A percentile compares a stretch with the other conserved stretches of the same genome.
phyloP scores from a whole-genome alignment of 495 filamentous ascomycete species.

The Penicillium herquei region DNA sequence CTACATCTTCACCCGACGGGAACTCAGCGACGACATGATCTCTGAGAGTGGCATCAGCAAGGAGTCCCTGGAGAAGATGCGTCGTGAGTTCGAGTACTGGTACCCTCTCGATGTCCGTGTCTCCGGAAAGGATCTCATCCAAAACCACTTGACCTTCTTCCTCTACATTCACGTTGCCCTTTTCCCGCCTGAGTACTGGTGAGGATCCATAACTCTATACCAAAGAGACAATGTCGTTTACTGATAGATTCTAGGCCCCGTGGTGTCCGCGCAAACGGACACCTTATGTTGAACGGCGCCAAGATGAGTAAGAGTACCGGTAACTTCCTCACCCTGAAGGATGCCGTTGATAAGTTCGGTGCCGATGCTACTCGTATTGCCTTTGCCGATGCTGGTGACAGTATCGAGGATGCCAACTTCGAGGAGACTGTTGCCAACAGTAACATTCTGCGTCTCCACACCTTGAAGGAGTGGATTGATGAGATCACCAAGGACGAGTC shows the following conservation, averaged over 20 bases:
- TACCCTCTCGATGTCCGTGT: conserved; percentile 87
- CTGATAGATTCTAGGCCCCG: too few species aligned
- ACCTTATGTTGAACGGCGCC: conserved; percentile 89
- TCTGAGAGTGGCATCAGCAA: conserved; percentile 66
- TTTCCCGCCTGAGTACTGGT: conserved; percentile 82
- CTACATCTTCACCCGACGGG: conserved; percentile 73
- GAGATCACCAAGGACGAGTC: conserved; percentile 70
- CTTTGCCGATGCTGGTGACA: conserved; percentile 91
- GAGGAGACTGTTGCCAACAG: conserved; percentile 91
- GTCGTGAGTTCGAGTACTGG: conserved; percentile 93
- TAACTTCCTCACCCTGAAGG: conserved; percentile 90
- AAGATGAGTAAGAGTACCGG: conserved; percentile 97
- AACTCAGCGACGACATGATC: conserved; percentile 62
- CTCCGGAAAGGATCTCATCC: conserved; percentile 84
- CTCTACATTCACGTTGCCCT: conserved; percentile 93
- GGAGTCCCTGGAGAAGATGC: conserved; percentile 70
- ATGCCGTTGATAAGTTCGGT: conserved; percentile 87
- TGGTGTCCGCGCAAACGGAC: conserved; percentile 82
- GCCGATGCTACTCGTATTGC: conserved; percentile 90
- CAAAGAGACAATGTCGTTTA: too few species aligned
- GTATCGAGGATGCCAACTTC: conserved; percentile 95
- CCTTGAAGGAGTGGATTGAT: conserved; percentile 89
- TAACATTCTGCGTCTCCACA: conserved; percentile 81
- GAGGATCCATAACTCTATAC: too few species aligned
- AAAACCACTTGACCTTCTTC: conserved; percentile 93